Percentiles rank a stretch among this genome's conserved stretches.
phyloP scores from a whole-genome alignment of 176 grass and related monocot genomes.

The Carex scoparia region DNA sequence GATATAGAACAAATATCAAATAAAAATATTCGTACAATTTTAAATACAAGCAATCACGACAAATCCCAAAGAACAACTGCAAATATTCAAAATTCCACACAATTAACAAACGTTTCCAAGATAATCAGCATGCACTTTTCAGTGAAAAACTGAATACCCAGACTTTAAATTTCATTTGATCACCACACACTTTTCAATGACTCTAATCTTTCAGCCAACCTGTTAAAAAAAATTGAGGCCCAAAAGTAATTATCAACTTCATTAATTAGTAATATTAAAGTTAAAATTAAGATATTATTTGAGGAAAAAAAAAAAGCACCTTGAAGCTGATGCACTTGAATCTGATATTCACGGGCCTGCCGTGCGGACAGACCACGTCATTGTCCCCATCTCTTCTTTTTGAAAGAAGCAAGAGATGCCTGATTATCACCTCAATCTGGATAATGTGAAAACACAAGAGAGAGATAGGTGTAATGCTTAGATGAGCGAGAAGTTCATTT shows the following conservation, averaged over 20 bases:
- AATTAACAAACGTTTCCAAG: not conserved
- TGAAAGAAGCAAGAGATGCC: not conserved
- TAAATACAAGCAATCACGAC: not conserved
- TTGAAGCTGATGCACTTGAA: slow-evolving; percentile 16
- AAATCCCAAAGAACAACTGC: not conserved
- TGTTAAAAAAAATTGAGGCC: not conserved
- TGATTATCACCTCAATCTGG: not conserved
- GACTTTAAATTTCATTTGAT: not conserved
- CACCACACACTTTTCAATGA: not conserved
- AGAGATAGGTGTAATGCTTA: not conserved
- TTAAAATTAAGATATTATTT: not conserved
- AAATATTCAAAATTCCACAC: not conserved
- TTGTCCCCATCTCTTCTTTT: not conserved
- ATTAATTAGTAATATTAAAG: not conserved
- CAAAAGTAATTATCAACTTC: not conserved
- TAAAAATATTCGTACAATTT: not conserved
- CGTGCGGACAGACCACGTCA: not conserved
- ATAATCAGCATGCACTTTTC: not conserved
- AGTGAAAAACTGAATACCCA: not conserved
- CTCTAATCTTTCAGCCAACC: not conserved
- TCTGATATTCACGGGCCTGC: slow-evolving; percentile 13
- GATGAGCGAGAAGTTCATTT: not conserved
- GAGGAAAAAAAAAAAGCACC: not conserved
- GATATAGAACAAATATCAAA: not conserved
- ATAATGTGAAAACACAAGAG: not conserved